Conservation (phyloP, 129 eudicot species). For the Dittrichia graveolens region DNA sequence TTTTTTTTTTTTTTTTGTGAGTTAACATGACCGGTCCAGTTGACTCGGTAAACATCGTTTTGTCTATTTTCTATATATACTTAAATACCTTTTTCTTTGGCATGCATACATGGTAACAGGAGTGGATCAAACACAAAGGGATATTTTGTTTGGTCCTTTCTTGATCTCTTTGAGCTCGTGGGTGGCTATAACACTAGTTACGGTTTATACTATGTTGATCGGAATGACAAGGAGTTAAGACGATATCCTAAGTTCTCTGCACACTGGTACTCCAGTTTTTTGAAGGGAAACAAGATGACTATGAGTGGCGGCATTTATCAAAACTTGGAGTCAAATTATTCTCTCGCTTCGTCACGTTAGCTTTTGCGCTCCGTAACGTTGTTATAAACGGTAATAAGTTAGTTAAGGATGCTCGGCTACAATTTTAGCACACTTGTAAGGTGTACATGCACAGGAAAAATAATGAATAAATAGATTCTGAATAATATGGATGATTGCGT, state of each 20-base stretch:
- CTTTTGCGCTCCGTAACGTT: not conserved
- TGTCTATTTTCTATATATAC: not conserved
- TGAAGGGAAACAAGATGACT: conserved; percentile 39
- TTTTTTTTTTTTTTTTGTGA: no score
- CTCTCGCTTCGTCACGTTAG: conserved; percentile 21
- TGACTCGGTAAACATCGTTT: not conserved
- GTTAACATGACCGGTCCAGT: not conserved
- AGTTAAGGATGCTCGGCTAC: no score
- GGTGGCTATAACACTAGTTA: conserved; percentile 33
- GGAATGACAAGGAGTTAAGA: conserved; percentile 43
- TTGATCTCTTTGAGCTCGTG: conserved; percentile 47
- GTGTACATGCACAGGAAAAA: no score
- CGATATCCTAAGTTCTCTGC: conserved; percentile 60
- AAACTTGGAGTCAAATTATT: conserved; percentile 4
- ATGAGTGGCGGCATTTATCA: conserved; percentile 1
- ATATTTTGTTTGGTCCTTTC: conserved; percentile 56
- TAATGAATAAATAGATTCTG: no score
- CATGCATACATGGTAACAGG: conserved; percentile 28
- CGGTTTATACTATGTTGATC: conserved; percentile 55
- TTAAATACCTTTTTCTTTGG: not conserved
- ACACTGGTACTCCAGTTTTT: conserved; percentile 48
- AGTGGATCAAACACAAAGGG: conserved; percentile 55
- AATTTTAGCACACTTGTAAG: no score
- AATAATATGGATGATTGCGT: no score
- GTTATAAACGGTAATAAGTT: not conserved